phyloP scores from a whole-genome alignment of 306 rosid species.

The Clitoria ternatea region DNA sequence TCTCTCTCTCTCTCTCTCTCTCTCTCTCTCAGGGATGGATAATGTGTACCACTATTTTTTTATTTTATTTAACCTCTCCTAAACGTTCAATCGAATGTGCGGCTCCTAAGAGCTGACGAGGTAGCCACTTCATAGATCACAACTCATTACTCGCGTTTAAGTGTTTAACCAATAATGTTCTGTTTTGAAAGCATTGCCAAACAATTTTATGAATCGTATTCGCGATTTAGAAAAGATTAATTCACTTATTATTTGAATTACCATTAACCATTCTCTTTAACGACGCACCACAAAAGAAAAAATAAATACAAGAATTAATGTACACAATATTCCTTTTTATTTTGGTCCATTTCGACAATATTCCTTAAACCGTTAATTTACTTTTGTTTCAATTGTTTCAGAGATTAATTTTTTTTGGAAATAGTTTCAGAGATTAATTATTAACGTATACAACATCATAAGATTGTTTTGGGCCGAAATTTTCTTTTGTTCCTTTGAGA shows the following conservation, averaged over 20 bases:
- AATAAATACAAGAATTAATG: too few relatives aligned
- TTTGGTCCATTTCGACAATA: neutral
- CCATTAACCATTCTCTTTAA: neutral
- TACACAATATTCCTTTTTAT: too few relatives aligned
- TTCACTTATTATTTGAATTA: neutral
- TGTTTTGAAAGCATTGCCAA: neutral
- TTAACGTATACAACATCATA: neutral
- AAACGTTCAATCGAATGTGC: neutral
- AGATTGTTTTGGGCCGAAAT: neutral
- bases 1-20: neutral
- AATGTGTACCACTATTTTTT: conserved; percentile 29
- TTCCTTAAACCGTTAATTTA: neutral
- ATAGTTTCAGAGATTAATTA: neutral
- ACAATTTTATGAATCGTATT: neutral
- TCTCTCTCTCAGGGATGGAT: neutral
- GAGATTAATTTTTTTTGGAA: neutral
- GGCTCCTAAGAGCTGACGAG: neutral
- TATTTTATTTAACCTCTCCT: neutral
- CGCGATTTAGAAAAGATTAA: neutral
- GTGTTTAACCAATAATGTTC: neutral
- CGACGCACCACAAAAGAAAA: neutral
- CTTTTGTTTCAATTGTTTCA: neutral
- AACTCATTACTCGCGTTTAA: neutral
- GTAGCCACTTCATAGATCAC: neutral
- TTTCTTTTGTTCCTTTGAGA: neutral